Evolutionary conservation across 2,329 filamentous ascomycete species (phyloP).

Genomic region (Raffaelea arxii): DNA sequence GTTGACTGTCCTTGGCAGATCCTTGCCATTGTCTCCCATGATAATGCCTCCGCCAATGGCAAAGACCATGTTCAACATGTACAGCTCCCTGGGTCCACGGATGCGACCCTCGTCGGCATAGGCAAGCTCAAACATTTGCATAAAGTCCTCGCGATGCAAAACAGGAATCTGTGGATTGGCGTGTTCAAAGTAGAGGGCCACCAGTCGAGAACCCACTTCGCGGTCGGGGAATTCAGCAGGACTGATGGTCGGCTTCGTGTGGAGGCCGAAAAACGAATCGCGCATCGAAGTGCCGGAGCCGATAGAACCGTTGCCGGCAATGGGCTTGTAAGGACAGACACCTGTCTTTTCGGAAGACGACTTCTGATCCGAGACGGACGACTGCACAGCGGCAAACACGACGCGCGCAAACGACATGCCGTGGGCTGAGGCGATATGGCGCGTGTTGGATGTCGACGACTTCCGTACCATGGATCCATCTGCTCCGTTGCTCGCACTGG

Average conservation of each 20-base stretch:
- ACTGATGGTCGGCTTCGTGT: conserved; percentile 80
- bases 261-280: conserved; percentile 94
- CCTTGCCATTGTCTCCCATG: conserved; percentile 52
- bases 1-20: too few relatives aligned
- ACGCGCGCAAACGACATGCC: conserved; percentile 92
- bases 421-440: conserved; percentile 75
- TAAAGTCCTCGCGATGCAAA: conserved; percentile 80
- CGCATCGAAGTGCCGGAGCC: conserved; percentile 71
- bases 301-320: conserved; percentile 27
- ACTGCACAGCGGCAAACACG: conserved; percentile 86
- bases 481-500: conserved; percentile 24
- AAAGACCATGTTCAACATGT: conserved; percentile 93
- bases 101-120: conserved; percentile 60
- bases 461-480: conserved; percentile 29
- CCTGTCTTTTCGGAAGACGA: conserved; percentile 58
- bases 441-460: conserved; percentile 55
- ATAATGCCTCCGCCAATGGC: conserved; percentile 93
- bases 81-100: conserved; percentile 71
- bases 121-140: conserved; percentile 74
- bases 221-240: conserved; percentile 76
- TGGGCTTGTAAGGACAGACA: conserved; percentile 46
- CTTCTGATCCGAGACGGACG: conserved; percentile 52
- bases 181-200: conserved; percentile 86
- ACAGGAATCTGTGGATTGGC: conserved; percentile 95
- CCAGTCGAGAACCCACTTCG: conserved; percentile 61